Percentiles rank a stretch among this genome's conserved stretches.
Conservation (phyloP, 2,329 filamentous ascomycete species). For the Colletotrichum sp. region DNA sequence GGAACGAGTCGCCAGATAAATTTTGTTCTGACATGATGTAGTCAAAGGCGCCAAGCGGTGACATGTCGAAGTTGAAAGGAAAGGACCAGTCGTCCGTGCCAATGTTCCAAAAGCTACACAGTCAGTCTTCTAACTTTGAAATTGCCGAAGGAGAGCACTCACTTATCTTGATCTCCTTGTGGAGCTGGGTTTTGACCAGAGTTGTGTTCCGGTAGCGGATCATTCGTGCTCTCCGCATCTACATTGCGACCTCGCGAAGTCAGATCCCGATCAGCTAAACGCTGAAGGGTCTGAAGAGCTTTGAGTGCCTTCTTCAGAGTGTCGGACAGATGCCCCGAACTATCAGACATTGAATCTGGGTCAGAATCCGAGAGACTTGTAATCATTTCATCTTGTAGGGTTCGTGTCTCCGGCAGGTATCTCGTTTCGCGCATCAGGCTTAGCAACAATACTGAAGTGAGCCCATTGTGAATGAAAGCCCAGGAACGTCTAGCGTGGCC, state of each 20-base stretch:
- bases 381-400: neutral
- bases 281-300: neutral
- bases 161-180: neutral
- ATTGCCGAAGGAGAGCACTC: neutral
- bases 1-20: neutral
- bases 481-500: constrained; percentile 13
- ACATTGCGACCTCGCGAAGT: neutral
- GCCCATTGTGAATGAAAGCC: constrained; percentile 17
- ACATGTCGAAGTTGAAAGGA: neutral
- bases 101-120: neutral
- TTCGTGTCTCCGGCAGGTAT: neutral
- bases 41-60: neutral
- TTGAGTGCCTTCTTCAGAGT: neutral
- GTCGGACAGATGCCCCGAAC: neutral
- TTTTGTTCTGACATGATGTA: neutral
- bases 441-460: constrained; percentile 4
- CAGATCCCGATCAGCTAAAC: neutral
- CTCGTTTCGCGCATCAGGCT: constrained; percentile 18
- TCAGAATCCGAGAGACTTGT: neutral
- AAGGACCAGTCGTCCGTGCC: neutral
- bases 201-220: accelerated
- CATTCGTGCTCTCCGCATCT: neutral
- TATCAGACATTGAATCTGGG: neutral
- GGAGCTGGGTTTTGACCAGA: neutral
- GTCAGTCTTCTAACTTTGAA: neutral